Conservation (phyloP, 1,139 yeast genomes). For the Geotrichum fermentans region DNA sequence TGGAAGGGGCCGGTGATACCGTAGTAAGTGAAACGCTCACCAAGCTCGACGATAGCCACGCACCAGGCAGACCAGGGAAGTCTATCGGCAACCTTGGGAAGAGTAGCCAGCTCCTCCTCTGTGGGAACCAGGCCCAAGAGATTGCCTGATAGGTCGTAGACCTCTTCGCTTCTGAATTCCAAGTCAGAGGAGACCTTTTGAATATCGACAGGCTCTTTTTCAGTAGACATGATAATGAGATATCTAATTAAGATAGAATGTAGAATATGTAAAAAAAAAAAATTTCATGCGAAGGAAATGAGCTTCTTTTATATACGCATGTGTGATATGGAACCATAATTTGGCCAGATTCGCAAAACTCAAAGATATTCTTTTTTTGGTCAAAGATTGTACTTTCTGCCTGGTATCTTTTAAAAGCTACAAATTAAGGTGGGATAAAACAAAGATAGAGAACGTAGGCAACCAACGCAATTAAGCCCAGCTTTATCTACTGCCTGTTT, state of each 20-base stretch:
- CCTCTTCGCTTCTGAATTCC: constrained; percentile 7
- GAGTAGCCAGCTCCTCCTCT: constrained; percentile 44
- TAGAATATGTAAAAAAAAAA: not conserved
- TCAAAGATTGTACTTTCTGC: too few species aligned
- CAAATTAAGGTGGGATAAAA: not conserved
- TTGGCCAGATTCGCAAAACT: too few species aligned
- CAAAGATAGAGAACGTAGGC: not conserved
- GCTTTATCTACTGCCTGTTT: not conserved
- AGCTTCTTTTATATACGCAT: not conserved
- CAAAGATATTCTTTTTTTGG: too few species aligned
- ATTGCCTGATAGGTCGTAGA: constrained; percentile 9
- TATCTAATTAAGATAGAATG: not conserved
- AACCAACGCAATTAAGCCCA: not conserved
- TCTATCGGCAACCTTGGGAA: constrained; percentile 43
- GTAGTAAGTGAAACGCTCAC: constrained; percentile 81
- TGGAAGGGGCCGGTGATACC: constrained; percentile 73
- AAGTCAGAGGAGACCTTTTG: not conserved
- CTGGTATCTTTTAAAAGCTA: not conserved
- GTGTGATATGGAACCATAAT: not conserved
- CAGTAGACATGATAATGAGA: not conserved
- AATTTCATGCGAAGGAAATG: not conserved
- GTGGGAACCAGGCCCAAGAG: constrained; percentile 38
- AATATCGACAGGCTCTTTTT: not conserved
- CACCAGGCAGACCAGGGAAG: constrained; percentile 56
- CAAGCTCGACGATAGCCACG: constrained; percentile 72